Base-by-base conservation (phyloP, 1,139 yeast genomes). In the Lodderomyces elongisporus region DNA sequence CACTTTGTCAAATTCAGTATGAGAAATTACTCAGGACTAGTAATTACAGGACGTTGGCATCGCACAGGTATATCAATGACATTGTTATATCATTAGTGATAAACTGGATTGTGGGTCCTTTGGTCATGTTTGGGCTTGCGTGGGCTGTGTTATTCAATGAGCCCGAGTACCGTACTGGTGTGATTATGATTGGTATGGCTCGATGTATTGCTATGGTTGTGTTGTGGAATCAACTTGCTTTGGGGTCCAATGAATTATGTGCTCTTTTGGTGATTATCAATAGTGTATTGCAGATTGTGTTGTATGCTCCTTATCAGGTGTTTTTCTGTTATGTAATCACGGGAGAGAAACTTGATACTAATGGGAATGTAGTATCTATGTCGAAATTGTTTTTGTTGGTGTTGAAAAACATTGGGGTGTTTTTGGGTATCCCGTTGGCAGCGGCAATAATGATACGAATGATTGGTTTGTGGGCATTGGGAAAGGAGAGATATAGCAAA, bases 171-270 rank as follows among this genome's bases (percentile, higher is more conserved):
- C 56, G 82, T 33, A 57, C 56, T 23, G 82, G 83, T 1, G 59
- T 77, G 5, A 73, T 77, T 27, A 65, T 77, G 70, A 74, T 77
- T 31, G 83, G 83, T 1, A 44, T 72, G 28, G 82, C 80, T 3
- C 51, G 83, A 38, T 77, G 83, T 48, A 74, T 77, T 43, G 82
- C 82, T 18, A 77, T 77, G 82, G 80, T 76, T 1, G 52, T 77
- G 31, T 51, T 76, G n/a, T 77, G 82, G 83, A 76, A 72, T 46
- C 68, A 71, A 16, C 58, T 77, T 14, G 76, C 80, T 2, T 65
- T 57, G 12, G 83, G 82, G 4, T 77, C 74, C 45, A 52, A 54
- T 31, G 62, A 62, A 24, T 54, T 72, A 33, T 77, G 83, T 53
- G 79, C 78, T 3, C 49, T 73, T 6, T 44, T 76, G 15, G 81